Evolutionary conservation across 768 basidiomycete genomes (phyloP), one percentile per base, ranked within the genome.

Genomic region (Termitomyces heimii): DNA sequence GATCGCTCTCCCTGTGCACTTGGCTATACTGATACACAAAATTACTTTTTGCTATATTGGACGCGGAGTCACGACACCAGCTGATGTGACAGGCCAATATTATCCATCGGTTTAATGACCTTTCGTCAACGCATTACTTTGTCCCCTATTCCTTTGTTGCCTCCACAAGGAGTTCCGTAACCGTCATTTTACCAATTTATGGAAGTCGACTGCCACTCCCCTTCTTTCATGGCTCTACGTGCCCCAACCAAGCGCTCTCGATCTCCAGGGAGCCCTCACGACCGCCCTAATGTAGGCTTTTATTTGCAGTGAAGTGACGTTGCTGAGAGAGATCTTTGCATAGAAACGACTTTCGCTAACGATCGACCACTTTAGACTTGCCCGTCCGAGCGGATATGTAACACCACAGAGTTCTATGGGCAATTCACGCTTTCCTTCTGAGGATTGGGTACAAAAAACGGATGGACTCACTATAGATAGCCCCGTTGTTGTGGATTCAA

Each of bases 391-490:
- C 51, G 53, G 47, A 18, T 50, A 60, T 42, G 55, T 46, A 9
- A 59, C 60, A 20, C 54, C 63, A 9, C 48, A 54, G 22, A 59
- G 58, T 44, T 45, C 78, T 54, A 64, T 72, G 44, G 66, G 60
- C 65, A 74, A 71, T 62, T 75, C 77, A 62, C 68, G 76, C 28
- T 71, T 76, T 42, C 68, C 72, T 18, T 78, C 82, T 9, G 89
- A 89, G 57, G 88, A 91, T 65, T 92, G 88, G 89, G 88, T 91
- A 12, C 75, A 77, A 57, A 86, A 85, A 65, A 81, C 89, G 4
- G 78, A 81, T 54, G 84, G 79, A 47, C 76, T 91, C 59, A 77
- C 79, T n/a, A 86, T 91, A 22, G 78, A 80, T 53, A 82, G 82
- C 60, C 80, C 82, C 44, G 63, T 71, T 46, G 68, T 67, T 31